These are phyloP conservation scores for Blastosporella zonata DNA, from an alignment of 1,284 basidiomycete genomes.

Conservation along the genomic window DNA sequence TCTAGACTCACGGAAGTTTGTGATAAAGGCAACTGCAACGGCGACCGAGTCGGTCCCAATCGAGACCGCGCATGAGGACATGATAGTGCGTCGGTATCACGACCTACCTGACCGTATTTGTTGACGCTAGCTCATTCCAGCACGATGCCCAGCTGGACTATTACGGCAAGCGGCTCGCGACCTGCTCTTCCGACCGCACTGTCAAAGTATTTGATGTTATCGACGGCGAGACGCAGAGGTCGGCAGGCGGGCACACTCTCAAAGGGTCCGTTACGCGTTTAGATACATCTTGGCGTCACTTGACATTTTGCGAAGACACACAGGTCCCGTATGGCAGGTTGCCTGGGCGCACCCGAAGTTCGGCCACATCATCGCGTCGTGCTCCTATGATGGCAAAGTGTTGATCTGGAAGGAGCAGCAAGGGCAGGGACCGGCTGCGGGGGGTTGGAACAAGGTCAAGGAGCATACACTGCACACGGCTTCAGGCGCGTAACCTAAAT, in stretches of 20 bases:
- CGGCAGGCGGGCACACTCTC: constrained; percentile 67
- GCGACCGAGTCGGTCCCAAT: constrained; percentile 73
- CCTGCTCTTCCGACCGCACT: constrained; percentile 94
- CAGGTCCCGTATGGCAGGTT: constrained; percentile 97
- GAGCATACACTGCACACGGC: constrained; percentile 95
- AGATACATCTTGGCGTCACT: neutral
- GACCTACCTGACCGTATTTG: neutral
- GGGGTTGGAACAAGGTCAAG: constrained; percentile 91
- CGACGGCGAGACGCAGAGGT: constrained; percentile 75
- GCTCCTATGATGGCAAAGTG: constrained; percentile 97
- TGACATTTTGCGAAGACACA: constrained; percentile 58
- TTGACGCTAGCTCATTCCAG: constrained; percentile 36
- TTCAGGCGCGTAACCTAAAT: constrained; percentile 60
- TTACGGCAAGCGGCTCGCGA: constrained; percentile 95
- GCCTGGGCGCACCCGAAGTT: constrained; percentile 99
- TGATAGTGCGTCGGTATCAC: constrained; percentile 69
- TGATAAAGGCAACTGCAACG: constrained; percentile 46
- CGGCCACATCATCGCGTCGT: constrained; percentile 94
- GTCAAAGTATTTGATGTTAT: constrained; percentile 96
- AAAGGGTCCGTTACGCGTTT: constrained; percentile 65
- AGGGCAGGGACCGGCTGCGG: constrained; percentile 49
- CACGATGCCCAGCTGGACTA: constrained; percentile 99
- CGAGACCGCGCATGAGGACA: constrained; percentile 92
- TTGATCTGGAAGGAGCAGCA: constrained; percentile 96
- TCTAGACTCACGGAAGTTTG: neutral